Evolutionary conservation across 2,329 filamentous ascomycete species (phyloP), one percentile per base, ranked within the genome.

Genomic region (Penicillium carneum): DNA sequence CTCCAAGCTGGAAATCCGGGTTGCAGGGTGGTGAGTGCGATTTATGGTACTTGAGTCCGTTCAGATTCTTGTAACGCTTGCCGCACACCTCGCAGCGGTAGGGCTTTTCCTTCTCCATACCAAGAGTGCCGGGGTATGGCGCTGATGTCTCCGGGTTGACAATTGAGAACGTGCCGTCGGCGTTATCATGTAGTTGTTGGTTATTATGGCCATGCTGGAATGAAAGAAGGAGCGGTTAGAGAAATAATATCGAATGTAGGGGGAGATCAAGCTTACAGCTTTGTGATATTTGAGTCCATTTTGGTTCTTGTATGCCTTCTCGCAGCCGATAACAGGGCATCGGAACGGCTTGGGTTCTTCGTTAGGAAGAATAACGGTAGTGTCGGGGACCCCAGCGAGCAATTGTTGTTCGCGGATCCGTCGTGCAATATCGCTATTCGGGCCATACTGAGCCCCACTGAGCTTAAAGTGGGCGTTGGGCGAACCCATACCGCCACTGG

Each of bases 51-150:
- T 99, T 99, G 64, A 99, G 86, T 7, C 95, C 95, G 79, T 99
- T 99, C 63, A 99, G 80, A 75, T 99, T 99, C 88, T 99, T 99
- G 82, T 99, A 99, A 54, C 95, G 90, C 83, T 99, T 99, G 72
- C 94, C 93, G 75, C 95, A 99, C 11, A 93, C 90, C 67, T 98
- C 93, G 78, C 95, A 99, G 74, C 93, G 93, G 77, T 98, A 98
- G 2, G 95, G 95, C 82, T 99, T 99, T 82, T 98, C 94, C 78
- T 98, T 99, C 81, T 99, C 95, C 95, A 99, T 99, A n/a, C 95
- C 95, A 38, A 97, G 83, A 0, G 95, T 98, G 34, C 95, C 95
- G 0, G 95, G 95, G 68, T 98, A 99, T 0, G 95, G 95, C 1
- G 92, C 87, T 31, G 91, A 95, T 0, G 95, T 98, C 74, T 97